Conservation (phyloP, 2,329 filamentous ascomycete genomes). For the Exophiala mesophila region DNA sequence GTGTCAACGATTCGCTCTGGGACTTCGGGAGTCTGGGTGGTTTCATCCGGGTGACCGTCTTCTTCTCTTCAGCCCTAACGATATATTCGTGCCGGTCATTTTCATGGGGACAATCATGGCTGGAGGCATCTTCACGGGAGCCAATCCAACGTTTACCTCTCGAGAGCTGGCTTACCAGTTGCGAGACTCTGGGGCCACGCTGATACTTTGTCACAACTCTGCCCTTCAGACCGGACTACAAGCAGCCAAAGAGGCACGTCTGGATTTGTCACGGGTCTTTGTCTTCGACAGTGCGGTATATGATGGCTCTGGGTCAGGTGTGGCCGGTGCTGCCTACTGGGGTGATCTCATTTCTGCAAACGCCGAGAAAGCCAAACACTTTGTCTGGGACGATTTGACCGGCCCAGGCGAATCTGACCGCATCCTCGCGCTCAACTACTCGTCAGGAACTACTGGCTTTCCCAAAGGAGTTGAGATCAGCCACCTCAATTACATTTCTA, state of each 20-base stretch:
- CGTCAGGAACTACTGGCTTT: conserved; percentile 80
- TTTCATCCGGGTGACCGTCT: conserved; percentile 81
- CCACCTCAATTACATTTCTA: conserved; percentile 76
- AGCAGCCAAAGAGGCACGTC: conserved; percentile 65
- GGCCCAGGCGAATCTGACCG: conserved; percentile 60
- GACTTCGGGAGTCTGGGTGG: conserved; percentile 52
- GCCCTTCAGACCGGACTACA: conserved; percentile 60
- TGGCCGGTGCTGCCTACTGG: neutral
- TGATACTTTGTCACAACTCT: conserved; percentile 65
- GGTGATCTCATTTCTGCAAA: conserved; percentile 64
- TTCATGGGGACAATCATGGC: conserved; percentile 79
- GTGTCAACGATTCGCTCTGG: conserved; percentile 62
- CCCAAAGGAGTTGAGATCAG: conserved; percentile 88
- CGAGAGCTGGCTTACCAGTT: conserved; percentile 81
- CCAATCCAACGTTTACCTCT: conserved; percentile 78
- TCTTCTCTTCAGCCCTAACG: conserved; percentile 76
- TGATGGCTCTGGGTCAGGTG: neutral
- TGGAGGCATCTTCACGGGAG: conserved; percentile 72
- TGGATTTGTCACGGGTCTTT: conserved; percentile 67
- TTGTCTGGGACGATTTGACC: conserved; percentile 55
- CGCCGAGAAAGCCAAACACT: conserved; percentile 48
- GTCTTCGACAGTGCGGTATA: conserved; percentile 38
- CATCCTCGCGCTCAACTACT: conserved; percentile 78
- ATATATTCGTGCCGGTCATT: conserved; percentile 68
- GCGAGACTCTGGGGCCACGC: conserved; percentile 68